A percentile compares a stretch with the other conserved stretches of the same genome.
Evolutionary conservation across 306 rosid genomes (phyloP).

Genomic region (Dalbergia cochinchinensis): DNA sequence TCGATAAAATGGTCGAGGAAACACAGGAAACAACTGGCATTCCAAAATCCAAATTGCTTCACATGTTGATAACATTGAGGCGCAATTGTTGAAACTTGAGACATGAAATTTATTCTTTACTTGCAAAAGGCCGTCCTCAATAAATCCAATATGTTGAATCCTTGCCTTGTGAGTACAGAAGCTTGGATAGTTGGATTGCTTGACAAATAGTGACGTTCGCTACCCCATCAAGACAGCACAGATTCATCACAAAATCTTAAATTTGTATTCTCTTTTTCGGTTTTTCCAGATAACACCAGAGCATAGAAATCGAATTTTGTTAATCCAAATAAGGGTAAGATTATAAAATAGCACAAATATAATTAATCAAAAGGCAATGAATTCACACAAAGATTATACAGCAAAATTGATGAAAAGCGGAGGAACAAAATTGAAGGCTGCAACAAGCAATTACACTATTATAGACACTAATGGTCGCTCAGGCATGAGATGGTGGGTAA

Average conservation of each 20-base stretch:
- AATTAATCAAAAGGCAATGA: conserved; percentile 53
- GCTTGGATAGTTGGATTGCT: neutral
- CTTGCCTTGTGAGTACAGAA: conserved; percentile 1
- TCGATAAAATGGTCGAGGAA: neutral
- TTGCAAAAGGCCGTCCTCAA: neutral
- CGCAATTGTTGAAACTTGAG: neutral
- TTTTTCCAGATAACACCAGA: conserved; percentile 25
- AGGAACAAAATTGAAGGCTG: conserved; percentile 71
- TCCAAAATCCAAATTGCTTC: neutral
- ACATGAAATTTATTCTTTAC: neutral
- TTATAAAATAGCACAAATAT: neutral
- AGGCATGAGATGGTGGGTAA: conserved; percentile 37
- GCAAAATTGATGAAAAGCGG: conserved; percentile 51
- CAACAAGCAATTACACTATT: conserved; percentile 52
- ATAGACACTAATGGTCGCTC: conserved; percentile 55
- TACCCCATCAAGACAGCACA: conserved; percentile 1
- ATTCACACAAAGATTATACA: conserved; percentile 56
- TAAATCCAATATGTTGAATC: neutral
- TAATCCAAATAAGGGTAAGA: neutral
- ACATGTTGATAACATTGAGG: neutral
- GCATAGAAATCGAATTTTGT: conserved; percentile 25
- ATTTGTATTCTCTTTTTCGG: conserved; percentile 1
- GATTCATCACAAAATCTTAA: conserved; percentile 9
- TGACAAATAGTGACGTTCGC: neutral
- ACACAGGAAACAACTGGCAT: neutral